Evolutionary conservation across 208 protist genomes (phyloP), one percentile per base, ranked within the genome.

Genomic region (Trypanosoma avium): DNA sequence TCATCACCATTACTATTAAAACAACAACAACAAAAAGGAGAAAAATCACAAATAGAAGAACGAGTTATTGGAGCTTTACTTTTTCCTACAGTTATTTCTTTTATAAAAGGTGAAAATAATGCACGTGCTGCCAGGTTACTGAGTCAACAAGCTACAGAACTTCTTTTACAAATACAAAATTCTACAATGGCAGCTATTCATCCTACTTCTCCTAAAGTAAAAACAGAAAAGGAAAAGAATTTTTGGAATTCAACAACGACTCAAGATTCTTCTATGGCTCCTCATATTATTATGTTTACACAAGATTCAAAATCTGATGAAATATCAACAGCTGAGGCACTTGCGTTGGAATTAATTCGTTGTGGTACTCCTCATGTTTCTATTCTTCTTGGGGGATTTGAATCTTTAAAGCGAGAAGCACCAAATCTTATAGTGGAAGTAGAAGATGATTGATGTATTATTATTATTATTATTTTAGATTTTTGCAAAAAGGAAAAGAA

Each of bases 331-430:
- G 67, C 74, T 10, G 74, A 78, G 40, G 68, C 61, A 53, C 67
- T 92, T n/a, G 79, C 67, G 1, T 56, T 75, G 42, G 72, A 84
- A 61, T 61, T 92, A 22, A 71, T 63, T 17, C 67, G 63, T 19
- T 85, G 56, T 55, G 81, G 81, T 9, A 74, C 84, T 35, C 85
- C 79, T 32, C 75, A 86, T 67, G 77, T 88, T 4, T 84, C 81
- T 22, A 69, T 92, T 47, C 56, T 92, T 58, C 63, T 72, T 32
- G 85, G 85, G 42, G 85, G 85, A 3, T 65, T 88, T 52, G 67
- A 62, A 55, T 40, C 61, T 35, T 35, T 92, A 2, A 73, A 61
- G 42, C 10, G 10, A 17, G 61, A 76, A 52, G 73, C 77, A 27
- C 73, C 81, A 2, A 47, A 82, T 53, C 53, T 92, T 10, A 42